Base-by-base conservation (phyloP, 2,329 filamentous ascomycete species). In the Gaeumannomyces sp. region DNA sequence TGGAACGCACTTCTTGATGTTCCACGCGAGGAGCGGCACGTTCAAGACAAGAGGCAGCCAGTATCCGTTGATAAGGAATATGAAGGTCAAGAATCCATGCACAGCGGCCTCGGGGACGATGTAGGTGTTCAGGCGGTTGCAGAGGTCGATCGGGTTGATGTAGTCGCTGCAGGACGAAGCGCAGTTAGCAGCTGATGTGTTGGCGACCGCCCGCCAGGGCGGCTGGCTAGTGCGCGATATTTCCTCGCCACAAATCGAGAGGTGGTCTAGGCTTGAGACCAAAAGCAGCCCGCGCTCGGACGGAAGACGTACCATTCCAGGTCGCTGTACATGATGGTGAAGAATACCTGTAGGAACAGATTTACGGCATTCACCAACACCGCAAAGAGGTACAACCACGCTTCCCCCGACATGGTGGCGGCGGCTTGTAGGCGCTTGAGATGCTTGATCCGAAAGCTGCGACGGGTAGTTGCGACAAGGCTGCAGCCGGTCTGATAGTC, bases 291-390 rank as follows among this genome's bases (percentile, higher is more conserved):
- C 4, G 28, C 19, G 25, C 22, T 13, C 50, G 28, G 27, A 35
- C 19, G 4, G 22, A 31, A 10, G 50, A 84, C 91, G 75, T 83
- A 96, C 93, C 95, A 99, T 90, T 99, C 95, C 74, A 99, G 81
- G 85, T 99, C 95, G 80, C 92, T 97, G 83, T 98, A 99, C 96
- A 99, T 99, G 76, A 99, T 99, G 66, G 95, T 99, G 83, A 99
- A 99, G 86, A 99, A 99, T 73, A 99, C 95, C 83, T 99, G 96
- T 66, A 99, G 86, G 81, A 99, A 99, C 75, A 99, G 87, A 85
- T 99, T 99, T 87, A 99, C 93, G 83, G 95, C 95, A 83, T 99
- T 99, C 84, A 99, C 96, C 77, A 99, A 86, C 79, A 99, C 96
- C 81, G 94, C 89, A 80, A 99, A 85, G 74, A 99, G 89, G 83